Evolutionary conservation across 2,329 filamentous ascomycete genomes (phyloP), one percentile per base, ranked within the genome.

Genomic region (Botryotinia globosa): DNA sequence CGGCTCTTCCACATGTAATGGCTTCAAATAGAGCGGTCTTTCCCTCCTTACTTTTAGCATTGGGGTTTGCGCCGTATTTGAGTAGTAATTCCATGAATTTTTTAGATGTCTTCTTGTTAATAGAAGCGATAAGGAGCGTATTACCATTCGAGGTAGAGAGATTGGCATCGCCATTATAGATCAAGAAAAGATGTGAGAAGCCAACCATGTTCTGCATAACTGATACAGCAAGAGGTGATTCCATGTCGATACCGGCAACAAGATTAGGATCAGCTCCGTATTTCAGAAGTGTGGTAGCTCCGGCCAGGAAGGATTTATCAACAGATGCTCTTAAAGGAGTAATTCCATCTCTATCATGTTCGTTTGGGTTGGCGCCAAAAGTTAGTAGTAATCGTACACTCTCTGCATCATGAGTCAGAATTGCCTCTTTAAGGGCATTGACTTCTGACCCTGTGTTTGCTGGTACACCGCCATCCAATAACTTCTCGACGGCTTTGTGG

Each of bases 1-100:
- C 89, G 66, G 85, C 81, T 9, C 90, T 85, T 18, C 85, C 85
- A 29, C 83, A 82, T 66, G 85, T 84, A 69, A 92, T 89, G 7
- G 89, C 88, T 75, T 88, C 85, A 79, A 90, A 90, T 2, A 92
- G 83, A 0, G 90, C 85, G 0, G 88, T 90, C 75, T 89, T 88
- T 42, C 90, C 90, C 73, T 89, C 85, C 34, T 83, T 82, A 78
- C 87, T 89, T 83, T 92, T 87, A 39, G 80, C 78, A 76, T 92
- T 87, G 34, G 88, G 83, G 74, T 90, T 84, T 0, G 86, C 85
- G 9, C 88, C 89, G 75, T 89, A 89, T 14, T 85, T 84, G 6
- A 92, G 84, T 74, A 92, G 82, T 42, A 90, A 81, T 68, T 90
- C 87, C 32, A 90, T 82, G 45, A 91, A 81, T 72, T 83, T 83